Conservation (phyloP, 2,329 filamentous ascomycete genomes). For the Fusarium dimerum region DNA sequence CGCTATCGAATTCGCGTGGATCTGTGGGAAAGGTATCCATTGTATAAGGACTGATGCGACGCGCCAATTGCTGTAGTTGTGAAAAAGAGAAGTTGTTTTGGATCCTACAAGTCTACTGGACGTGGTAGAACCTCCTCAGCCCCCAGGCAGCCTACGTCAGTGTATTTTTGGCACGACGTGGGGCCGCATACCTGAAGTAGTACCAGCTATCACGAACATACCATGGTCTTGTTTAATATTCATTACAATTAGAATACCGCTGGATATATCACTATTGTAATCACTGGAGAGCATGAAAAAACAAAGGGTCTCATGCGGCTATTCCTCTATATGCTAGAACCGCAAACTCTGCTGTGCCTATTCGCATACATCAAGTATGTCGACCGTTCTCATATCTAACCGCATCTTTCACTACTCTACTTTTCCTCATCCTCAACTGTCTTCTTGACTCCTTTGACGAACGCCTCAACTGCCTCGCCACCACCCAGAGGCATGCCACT, state of each 20-base stretch:
- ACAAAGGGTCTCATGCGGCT: too few species aligned
- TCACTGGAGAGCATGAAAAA: too few species aligned
- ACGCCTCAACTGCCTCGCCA: conserved; percentile 85
- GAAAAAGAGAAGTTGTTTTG: background rate
- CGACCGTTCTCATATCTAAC: too few species aligned
- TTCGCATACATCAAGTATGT: too few species aligned
- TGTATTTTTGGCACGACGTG: conserved; percentile 12
- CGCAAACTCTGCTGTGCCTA: too few species aligned
- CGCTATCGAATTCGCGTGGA: conserved; percentile 69
- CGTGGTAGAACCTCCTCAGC: conserved; percentile 2
- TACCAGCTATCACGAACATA: background rate
- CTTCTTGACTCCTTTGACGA: conserved; percentile 85
- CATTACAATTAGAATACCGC: too few species aligned
- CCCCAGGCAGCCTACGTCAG: conserved; percentile 29
- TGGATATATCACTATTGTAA: too few species aligned
- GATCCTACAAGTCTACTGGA: background rate
- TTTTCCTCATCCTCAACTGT: conserved; percentile 63
- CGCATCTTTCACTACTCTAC: background rate
- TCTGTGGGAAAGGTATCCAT: conserved; percentile 57
- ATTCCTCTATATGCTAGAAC: too few species aligned
- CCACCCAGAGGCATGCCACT: conserved; percentile 84
- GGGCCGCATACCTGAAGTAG: conserved; percentile 7
- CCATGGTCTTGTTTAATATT: too few species aligned
- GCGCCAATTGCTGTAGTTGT: background rate
- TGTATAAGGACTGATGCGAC: background rate